Base-by-base conservation (phyloP, 768 basidiomycete genomes). In the Mycena albidolilacea region DNA sequence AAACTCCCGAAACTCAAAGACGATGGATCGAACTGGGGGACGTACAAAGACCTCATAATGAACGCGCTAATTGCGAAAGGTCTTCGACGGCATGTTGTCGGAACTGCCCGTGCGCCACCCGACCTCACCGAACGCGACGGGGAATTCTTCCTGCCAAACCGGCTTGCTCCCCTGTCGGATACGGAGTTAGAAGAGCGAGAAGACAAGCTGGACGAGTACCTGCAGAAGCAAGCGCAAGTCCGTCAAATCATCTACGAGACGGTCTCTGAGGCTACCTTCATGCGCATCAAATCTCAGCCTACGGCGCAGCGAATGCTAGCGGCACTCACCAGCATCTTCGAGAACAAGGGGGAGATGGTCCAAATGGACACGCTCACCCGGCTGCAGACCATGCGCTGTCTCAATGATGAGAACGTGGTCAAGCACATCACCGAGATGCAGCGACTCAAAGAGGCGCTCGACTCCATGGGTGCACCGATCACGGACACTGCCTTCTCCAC, bases 381-480 rank as follows among this genome's bases (percentile, higher is more conserved):
- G 35, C 67, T 82, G 19, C 75, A 74, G 50, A 75, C n/a, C 43
- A 68, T 78, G 19, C 67, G 70, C 7, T 80, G 73, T 14, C 64
- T 41, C 14, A 75, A 76, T 1, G 69, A 71, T 2, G 69, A 57
- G 57, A 39, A 73, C 55, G 58, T 73, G 12, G 35, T 64, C 46
- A 44, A 57, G 43, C 69, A 69, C 41, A 55, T 76, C 68, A 52
- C 60, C 8, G 59, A 67, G 46, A 71, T 75, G 59, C 37, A 70
- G 52, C 38, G 43, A 10, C 64, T 76, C 63, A 89, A 90, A 87
- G 76, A 72, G 35, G 67, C 67, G 1, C 58, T 68, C 46, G 58
- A 35, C 58, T n/a, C 57, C 1, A 68, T 68, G 57, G 82, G 75
- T 21, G 10, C 44, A 5, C 52, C 59, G 8, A 12, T 74, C 17